Evolutionary conservation across 2,329 filamentous ascomycete species (phyloP), one percentile per base, ranked within the genome.

Genomic region (Cyclaneusma minus): DNA sequence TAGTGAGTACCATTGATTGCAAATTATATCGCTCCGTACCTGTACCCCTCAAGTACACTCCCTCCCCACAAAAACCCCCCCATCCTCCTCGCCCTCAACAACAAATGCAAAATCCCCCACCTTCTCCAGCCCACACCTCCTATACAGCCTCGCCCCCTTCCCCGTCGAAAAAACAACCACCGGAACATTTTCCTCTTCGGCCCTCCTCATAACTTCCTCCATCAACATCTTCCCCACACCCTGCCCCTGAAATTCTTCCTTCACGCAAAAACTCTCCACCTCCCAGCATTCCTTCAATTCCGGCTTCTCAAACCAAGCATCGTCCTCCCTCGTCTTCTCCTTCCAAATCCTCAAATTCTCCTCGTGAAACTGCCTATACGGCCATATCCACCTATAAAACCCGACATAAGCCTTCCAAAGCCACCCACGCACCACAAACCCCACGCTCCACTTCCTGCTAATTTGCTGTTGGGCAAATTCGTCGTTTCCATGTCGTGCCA

Each of bases 201-300:
- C 40, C 25, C 25, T 33, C 17, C 25, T 22, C n/a, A 40, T 24
- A 6, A 41, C 33, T 32, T 42, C 35, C 14, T 22, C 29, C 40
- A 45, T 42, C 15, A 45, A 25, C 24, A 10, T 34, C 36, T 35
- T 41, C 24, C 43, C 42, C 25, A 41, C 31, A 3, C 38, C 38
- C 30, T 22, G 32, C 12, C 40, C 29, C 18, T 40, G 40, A 22
- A 30, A 43, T 15, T 35, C 31, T 14, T 25, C 15, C 3, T 16
- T 12, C 11, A 45, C 33, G 22, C 41, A 40, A 10, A 37, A 29
- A 29, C 34, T 38, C 32, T 34, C 30, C 10, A 29, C 34, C 37
- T 41, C 30, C 43, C 43, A 45, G 21, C 41, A 24, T 34, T 36
- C 33, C 16, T 27, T 27, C 29, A 39, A 35, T 20, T 39, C 35